Base-by-base conservation (phyloP, 805 yeast species). In the Hanseniaspora taiwanica region DNA sequence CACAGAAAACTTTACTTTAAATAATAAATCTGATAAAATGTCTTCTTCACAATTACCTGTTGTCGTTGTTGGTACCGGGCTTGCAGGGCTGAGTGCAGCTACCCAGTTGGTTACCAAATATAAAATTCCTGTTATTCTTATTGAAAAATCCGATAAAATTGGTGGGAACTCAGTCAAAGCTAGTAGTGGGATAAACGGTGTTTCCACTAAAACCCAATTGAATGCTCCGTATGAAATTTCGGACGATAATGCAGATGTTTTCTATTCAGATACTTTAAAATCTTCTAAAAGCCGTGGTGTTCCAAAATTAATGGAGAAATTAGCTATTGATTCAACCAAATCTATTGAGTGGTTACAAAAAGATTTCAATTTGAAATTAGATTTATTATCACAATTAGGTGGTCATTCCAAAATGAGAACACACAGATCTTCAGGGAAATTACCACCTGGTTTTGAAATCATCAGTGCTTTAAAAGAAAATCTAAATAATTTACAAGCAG, bases 361-460 rank as follows among this genome's bases (percentile, higher is more conserved):
- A 23, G 70, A 67, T 4, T 74, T 81, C 48, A 69, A 66, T 6
- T 60, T 81, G 38, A 82, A 78, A 49, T 61, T 83, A 42, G 69
- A 81, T 6, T 64, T 77, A 13, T 80, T 83, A 10, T 71, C 83
- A n/a, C 72, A 82, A 49, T 59, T 83, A 34, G 94, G 94, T 21
- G 94, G 94, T 2, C 93, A 83, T 53, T 76, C 86, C 1, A 74
- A 68, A 38, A 76, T 84, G 17, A 67, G 94, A 56, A 83, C 94
- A 1, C 94, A 83, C 55, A 69, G 93, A 49, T 87, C 93, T 1
- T 69, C 72, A 6, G 66, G 67, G 1, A 65, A 63, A 10, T 52
- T 71, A 14, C 78, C 79, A 12, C 81, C 81, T 3, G 81, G 81
- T 0, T 71, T 66, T 55, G 78, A 73, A 35, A 72, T 75, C 14